Conservation (phyloP, 2,329 filamentous ascomycete species). For the Sporothrix pseudoabietina region DNA sequence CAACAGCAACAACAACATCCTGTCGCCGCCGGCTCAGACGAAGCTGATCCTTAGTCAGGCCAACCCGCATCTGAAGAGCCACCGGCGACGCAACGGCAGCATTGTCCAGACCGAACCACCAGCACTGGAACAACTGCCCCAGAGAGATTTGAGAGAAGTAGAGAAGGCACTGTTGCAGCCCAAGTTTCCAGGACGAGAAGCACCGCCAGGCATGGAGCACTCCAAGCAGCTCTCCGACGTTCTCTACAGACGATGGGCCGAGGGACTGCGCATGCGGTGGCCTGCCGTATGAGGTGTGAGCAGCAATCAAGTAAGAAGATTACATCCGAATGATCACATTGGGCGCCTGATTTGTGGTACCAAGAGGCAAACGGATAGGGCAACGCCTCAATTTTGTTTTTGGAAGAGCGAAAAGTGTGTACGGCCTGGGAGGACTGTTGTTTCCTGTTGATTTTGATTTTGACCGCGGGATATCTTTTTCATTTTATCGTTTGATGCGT, state of each 20-base stretch:
- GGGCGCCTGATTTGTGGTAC: neutral
- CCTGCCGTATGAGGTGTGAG: slow-evolving; percentile 30
- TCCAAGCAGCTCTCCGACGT: slow-evolving; percentile 86
- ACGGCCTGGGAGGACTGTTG: slow-evolving; percentile 1
- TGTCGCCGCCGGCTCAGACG: slow-evolving; percentile 46
- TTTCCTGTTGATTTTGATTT: slow-evolving; percentile 18
- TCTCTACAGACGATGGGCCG: slow-evolving; percentile 86
- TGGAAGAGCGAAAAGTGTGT: neutral
- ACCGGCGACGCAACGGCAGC: slow-evolving; percentile 64
- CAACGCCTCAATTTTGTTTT: neutral
- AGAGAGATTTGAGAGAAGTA: slow-evolving; percentile 49
- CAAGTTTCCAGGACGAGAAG: slow-evolving; percentile 58
- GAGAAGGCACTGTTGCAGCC: slow-evolving; percentile 54
- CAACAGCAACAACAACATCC: slow-evolving; percentile 40
- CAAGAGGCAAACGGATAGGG: slow-evolving; percentile 5
- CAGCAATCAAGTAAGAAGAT: neutral
- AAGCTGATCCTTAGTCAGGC: slow-evolving; percentile 78
- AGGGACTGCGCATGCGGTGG: slow-evolving; percentile 65
- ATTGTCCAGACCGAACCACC: slow-evolving; percentile 39
- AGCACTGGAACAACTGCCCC: slow-evolving; percentile 44
- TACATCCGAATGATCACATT: neutral
- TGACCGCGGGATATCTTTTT: slow-evolving; percentile 15
- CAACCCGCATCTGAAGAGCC: slow-evolving; percentile 83
- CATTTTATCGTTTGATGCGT: neutral
- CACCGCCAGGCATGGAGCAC: slow-evolving; percentile 81